Base-by-base conservation (phyloP, 208 protist species). In the Balamuthia mandrillaris region DNA sequence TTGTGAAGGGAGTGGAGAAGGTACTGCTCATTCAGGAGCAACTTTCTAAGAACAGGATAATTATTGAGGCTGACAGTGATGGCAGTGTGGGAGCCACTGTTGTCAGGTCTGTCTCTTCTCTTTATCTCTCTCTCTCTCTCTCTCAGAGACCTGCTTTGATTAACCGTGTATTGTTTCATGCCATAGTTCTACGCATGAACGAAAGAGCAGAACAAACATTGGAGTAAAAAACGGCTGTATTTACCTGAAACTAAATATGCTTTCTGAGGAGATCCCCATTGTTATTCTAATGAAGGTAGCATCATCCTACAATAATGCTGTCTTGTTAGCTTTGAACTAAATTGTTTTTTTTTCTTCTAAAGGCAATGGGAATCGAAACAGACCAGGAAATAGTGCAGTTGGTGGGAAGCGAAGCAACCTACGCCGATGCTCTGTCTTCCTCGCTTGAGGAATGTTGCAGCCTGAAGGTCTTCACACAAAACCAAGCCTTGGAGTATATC, bases 1-100 rank as follows among this genome's bases (percentile, higher is more conserved):
- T 99, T 72, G 96, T 99, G 52, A 98, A 97, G 81, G 99, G 99
- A 45, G 95, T 96, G 9, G 98, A 99, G 87, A 99, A 98, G 90
- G 98, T 99, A 1, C 93, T 97, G 81, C 88, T 98, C 0, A 95
- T 98, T 39, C 96, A 98, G 63, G 95, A 98, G 86, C 95, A 97
- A 86, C 93, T 99, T 44, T 96, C 96, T 39, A 99, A 99, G 86
- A 99, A 99, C 90, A 91, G 98, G 56, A 98, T 99, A 83, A 99
- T 99, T 84, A 90, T 98, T 42, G 95, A 97, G 52, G 66, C 66
- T 16, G 90, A 96, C 81, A 33, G 16, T 9, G 94, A 95, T 47
- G 93, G 91, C 12, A 70, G 88, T 3, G 65, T 94, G 9, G 54
- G 29, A 1, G 92, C 95, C 3, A 86, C 78, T 1, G 72, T 81